phyloP scores from a whole-genome alignment of 2,329 filamentous ascomycete species.

The Anisogramma anomala region DNA sequence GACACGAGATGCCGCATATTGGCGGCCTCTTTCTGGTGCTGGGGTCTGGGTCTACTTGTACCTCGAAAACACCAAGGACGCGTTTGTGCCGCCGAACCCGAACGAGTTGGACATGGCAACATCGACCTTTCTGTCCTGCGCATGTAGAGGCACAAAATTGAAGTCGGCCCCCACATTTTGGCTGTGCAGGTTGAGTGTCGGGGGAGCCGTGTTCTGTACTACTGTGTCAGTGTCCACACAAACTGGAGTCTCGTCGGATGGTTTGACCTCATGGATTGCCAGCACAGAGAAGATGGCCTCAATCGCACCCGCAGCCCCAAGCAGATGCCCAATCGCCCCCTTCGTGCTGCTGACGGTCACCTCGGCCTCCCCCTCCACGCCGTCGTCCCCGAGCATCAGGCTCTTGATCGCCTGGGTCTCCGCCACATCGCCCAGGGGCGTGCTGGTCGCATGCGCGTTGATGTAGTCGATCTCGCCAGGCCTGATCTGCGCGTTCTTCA shows the following conservation, averaged over 20 bases:
- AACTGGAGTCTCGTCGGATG: background rate
- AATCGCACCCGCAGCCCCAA: slow-evolving; percentile 83
- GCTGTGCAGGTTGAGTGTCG: slow-evolving; percentile 70
- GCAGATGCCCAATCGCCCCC: slow-evolving; percentile 78
- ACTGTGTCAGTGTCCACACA: background rate
- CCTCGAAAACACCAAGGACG: slow-evolving; percentile 62
- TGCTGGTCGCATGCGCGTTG: slow-evolving; percentile 92
- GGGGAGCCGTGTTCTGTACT: slow-evolving; percentile 61
- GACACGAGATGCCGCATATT: background rate
- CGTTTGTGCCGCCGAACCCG: slow-evolving; percentile 95
- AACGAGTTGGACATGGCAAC: slow-evolving; percentile 90
- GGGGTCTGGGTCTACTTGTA: slow-evolving; percentile 1
- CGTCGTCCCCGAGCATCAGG: slow-evolving; percentile 63
- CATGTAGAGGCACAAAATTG: slow-evolving; percentile 67
- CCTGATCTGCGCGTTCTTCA: slow-evolving; percentile 58
- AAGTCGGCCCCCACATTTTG: slow-evolving; percentile 59
- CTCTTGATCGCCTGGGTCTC: slow-evolving; percentile 74
- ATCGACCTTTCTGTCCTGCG: slow-evolving; percentile 59
- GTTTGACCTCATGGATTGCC: slow-evolving; percentile 62
- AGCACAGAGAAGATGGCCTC: slow-evolving; percentile 80
- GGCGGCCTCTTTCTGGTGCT: too few species aligned
- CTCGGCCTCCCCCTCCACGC: slow-evolving; percentile 45
- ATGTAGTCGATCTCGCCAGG: slow-evolving; percentile 75
- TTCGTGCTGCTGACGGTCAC: slow-evolving; percentile 90
- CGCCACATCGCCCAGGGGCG: slow-evolving; percentile 71